Conservation (phyloP, 2,329 filamentous ascomycete species). For the Didymosphaeria variabile region DNA sequence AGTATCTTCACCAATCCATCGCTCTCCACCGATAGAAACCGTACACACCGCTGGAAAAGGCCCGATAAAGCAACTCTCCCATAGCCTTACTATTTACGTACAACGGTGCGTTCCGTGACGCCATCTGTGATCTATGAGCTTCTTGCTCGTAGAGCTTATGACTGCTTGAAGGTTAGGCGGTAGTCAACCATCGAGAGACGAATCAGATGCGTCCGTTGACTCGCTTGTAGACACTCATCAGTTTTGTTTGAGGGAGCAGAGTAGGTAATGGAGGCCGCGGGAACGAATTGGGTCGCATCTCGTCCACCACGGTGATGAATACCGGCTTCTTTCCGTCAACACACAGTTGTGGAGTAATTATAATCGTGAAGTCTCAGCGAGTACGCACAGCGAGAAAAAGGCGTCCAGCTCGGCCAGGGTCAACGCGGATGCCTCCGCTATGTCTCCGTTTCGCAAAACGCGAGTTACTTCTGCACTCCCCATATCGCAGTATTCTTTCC, state of each 20-base stretch:
- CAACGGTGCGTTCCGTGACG: neutral
- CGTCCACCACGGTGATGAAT: neutral
- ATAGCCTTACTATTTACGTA: neutral
- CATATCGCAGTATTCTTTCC: too few species aligned
- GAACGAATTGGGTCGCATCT: neutral
- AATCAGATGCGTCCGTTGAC: neutral
- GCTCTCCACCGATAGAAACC: neutral
- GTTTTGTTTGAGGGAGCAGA: neutral
- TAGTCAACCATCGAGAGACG: neutral
- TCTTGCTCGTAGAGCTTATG: neutral
- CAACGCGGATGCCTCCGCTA: neutral
- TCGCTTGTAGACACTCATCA: neutral
- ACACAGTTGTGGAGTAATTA: neutral
- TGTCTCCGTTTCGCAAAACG: neutral
- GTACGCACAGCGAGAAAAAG: neutral
- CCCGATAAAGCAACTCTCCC: neutral
- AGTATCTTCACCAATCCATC: neutral
- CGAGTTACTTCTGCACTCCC: too few species aligned
- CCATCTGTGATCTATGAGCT: neutral
- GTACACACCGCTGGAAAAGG: neutral
- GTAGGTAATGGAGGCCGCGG: neutral
- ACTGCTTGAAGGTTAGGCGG: neutral
- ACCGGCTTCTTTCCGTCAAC: neutral
- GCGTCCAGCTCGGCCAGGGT: neutral
- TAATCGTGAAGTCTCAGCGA: neutral